Percentiles rank a stretch among this genome's conserved stretches.
phyloP scores from a whole-genome alignment of 371 early-diverging fungal genomes.

The Paraphysoderma sedebokerense region DNA sequence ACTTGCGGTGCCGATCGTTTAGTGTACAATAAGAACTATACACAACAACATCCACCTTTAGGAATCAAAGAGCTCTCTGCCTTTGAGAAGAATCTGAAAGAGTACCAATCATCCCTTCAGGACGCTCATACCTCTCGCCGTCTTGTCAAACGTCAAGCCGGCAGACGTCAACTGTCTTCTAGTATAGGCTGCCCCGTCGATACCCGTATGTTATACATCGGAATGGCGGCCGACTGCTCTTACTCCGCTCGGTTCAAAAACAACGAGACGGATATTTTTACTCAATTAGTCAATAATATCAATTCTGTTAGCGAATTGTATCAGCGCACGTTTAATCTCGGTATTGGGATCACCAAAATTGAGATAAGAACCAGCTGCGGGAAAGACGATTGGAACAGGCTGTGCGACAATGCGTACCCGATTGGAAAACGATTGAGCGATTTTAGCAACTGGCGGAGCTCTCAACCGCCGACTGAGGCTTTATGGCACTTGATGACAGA shows the following conservation, averaged over 20 bases:
- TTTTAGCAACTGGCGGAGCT: slow-evolving; percentile 78
- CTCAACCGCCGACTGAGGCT: slow-evolving; percentile 50
- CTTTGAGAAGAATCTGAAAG: background rate
- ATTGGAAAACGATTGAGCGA: slow-evolving; percentile 68
- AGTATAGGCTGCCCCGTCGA: background rate
- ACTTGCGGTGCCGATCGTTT: background rate
- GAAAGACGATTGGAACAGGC: slow-evolving; percentile 54
- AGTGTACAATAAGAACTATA: background rate
- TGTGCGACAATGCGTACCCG: slow-evolving; percentile 45
- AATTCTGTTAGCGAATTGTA: slow-evolving; percentile 49
- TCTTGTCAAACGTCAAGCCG: background rate
- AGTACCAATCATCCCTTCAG: no score
- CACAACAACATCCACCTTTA: no score
- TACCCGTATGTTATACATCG: background rate
- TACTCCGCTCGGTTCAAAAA: slow-evolving; percentile 6
- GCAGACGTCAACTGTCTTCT: background rate
- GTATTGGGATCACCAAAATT: slow-evolving; percentile 65
- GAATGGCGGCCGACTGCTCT: slow-evolving; percentile 20
- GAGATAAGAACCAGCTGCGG: slow-evolving; percentile 36
- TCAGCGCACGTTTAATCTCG: slow-evolving; percentile 78
- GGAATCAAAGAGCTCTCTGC: background rate
- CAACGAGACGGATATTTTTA: slow-evolving; percentile 10
- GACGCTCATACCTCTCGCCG: background rate
- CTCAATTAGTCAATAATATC: slow-evolving; percentile 15
- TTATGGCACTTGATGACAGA: slow-evolving; percentile 92